Conservation (phyloP, 768 basidiomycete species). For the Suillus plorans region DNA sequence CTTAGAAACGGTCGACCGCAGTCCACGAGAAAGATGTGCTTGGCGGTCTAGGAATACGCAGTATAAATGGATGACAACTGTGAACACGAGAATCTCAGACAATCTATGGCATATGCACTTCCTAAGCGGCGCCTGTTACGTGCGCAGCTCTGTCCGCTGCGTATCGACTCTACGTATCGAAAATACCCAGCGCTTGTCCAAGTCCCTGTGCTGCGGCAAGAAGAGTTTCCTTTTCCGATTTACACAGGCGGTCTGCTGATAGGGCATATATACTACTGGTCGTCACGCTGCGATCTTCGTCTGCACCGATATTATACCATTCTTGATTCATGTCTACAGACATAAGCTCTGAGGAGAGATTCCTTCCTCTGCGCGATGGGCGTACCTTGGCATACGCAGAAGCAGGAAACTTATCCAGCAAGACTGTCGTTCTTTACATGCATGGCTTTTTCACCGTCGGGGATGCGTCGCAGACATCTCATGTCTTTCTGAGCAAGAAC, state of each 20-base stretch:
- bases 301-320: neutral
- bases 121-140: neutral
- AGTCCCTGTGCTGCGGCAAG: neutral
- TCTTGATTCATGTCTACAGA: conserved; percentile 1
- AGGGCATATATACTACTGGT: neutral
- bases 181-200: neutral
- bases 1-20: neutral
- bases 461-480: conserved; percentile 35
- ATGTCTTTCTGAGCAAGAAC: conserved; percentile 36
- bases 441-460: conserved; percentile 59
- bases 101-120: neutral
- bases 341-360: conserved; percentile 7
- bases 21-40: neutral
- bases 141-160: neutral
- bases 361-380: conserved; percentile 32
- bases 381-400: conserved; percentile 57
- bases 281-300: too few relatives aligned
- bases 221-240: neutral
- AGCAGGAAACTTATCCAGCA: conserved; percentile 48
- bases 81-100: neutral
- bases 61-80: neutral
- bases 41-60: neutral
- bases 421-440: conserved; percentile 49
- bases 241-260: neutral
- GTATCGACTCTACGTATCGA: neutral